Evolutionary conservation across 176 grass and related monocot genomes (phyloP).

Genomic region (Triticum timopheevii): DNA sequence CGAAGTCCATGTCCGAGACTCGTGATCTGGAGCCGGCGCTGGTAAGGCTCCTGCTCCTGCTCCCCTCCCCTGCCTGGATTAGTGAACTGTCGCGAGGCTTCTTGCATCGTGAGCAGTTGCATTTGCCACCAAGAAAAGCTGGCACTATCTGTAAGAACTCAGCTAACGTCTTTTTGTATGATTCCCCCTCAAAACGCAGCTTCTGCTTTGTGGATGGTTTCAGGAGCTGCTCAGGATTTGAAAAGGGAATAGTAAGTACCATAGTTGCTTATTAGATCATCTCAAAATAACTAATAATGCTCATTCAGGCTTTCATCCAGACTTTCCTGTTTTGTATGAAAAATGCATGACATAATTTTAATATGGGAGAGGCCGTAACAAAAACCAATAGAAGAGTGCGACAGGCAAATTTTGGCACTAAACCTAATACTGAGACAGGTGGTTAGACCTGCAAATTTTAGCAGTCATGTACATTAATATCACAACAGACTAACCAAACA

Average conservation of each 20-base stretch:
- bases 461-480: conserved; percentile 1
- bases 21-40: conserved; percentile 28
- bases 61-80: conserved; percentile 37
- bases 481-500: not conserved
- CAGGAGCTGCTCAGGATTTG: conserved; percentile 48
- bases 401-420: not conserved
- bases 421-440: not conserved
- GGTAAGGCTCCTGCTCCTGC: conserved; percentile 38
- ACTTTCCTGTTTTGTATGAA: not conserved
- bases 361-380: not conserved
- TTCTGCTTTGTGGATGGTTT: conserved; percentile 82
- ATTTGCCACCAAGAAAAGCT: conserved; percentile 72
- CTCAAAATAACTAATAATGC: not conserved
- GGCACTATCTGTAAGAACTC: conserved; percentile 71
- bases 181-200: conserved; percentile 72
- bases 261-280: not conserved
- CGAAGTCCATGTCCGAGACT: conserved; percentile 19
- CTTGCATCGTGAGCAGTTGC: conserved; percentile 64
- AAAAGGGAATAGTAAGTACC: conserved; percentile 12
- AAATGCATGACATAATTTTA: not conserved
- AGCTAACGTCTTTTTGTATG: conserved; percentile 65
- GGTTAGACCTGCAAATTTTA: not conserved
- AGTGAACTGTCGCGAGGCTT: conserved; percentile 34
- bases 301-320: not conserved
- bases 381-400: not conserved